phyloP scores from a whole-genome alignment of 2,329 filamentous ascomycete genomes.

The Celoporthe dispersa region DNA sequence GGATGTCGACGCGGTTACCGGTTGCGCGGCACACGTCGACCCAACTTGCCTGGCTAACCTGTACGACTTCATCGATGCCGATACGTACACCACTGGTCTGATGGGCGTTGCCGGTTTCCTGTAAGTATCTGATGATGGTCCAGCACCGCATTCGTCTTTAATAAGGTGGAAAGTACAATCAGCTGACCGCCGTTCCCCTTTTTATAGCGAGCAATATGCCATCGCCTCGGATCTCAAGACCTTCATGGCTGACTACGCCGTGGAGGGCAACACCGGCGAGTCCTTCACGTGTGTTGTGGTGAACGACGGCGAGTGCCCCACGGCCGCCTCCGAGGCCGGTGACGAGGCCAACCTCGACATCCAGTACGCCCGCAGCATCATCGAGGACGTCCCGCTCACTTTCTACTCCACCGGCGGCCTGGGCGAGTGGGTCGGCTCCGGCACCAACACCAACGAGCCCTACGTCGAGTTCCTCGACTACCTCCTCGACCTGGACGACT shows the following conservation, averaged over 20 bases:
- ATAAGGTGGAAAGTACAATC: neutral
- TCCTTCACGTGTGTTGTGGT: conserved; percentile 56
- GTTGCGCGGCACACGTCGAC: conserved; percentile 41
- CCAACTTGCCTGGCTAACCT: conserved; percentile 49
- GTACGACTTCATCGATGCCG: conserved; percentile 51
- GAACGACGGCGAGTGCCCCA: conserved; percentile 39
- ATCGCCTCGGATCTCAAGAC: conserved; percentile 40
- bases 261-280: conserved; percentile 16
- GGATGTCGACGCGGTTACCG: conserved; percentile 24
- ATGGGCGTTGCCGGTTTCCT: conserved; percentile 28
- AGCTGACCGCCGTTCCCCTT: conserved; percentile 55
- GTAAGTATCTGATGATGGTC: neutral
- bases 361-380: conserved; percentile 34
- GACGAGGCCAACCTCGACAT: conserved; percentile 66
- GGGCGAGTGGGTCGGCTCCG: conserved; percentile 34
- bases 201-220: conserved; percentile 41
- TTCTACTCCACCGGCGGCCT: conserved; percentile 34
- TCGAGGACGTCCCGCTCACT: conserved; percentile 38
- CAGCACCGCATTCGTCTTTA: neutral
- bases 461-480: conserved; percentile 68
- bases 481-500: conserved; percentile 57
- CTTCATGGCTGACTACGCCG: conserved; percentile 20
- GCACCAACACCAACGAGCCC: conserved; percentile 63
- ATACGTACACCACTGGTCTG: conserved; percentile 34
- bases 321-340: conserved; percentile 42